Conservation (phyloP, 257 asterid genomes). For the Striga asiatica region DNA sequence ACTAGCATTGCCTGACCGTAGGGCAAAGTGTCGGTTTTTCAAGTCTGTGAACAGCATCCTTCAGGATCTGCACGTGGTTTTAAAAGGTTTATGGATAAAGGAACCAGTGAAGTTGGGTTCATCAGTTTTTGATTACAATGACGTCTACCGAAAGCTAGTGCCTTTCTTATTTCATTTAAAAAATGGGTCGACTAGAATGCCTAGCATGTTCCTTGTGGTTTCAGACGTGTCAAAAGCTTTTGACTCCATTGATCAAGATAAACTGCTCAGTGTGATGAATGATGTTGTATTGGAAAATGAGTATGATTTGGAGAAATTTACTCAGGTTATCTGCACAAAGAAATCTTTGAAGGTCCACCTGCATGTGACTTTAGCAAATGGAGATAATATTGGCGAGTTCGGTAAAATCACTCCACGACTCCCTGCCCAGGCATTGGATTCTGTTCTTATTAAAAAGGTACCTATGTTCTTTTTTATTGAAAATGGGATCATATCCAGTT, state of each 20-base stretch:
- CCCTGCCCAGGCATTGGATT: constrained; percentile 23
- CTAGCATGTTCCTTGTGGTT: constrained; percentile 52
- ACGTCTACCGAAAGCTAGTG: constrained; percentile 51
- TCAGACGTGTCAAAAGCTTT: constrained; percentile 84
- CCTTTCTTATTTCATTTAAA: constrained; percentile 48
- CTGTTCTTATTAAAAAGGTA: constrained; percentile 74
- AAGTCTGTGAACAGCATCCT: constrained; percentile 68
- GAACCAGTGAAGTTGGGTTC: constrained; percentile 71
- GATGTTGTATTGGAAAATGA: constrained; percentile 45
- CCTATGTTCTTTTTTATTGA: background rate
- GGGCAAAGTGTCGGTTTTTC: constrained; percentile 16
- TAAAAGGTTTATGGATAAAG: constrained; percentile 39
- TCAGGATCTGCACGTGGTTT: constrained; percentile 50
- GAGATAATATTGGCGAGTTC: constrained; percentile 21
- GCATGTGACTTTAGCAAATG: constrained; percentile 24
- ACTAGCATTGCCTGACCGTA: constrained; percentile 7
- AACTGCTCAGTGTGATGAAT: constrained; percentile 60
- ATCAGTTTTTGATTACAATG: constrained; percentile 81
- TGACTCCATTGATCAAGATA: constrained; percentile 65
- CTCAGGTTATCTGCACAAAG: constrained; percentile 44
- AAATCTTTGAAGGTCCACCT: constrained; percentile 37
- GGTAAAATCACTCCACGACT: constrained; percentile 17
- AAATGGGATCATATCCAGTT: too few relatives aligned
- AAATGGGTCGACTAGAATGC: constrained; percentile 28
- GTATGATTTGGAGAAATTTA: constrained; percentile 37